phyloP scores from a whole-genome alignment of 371 early-diverging fungal genomes.

The Actinomortierella ambigua region DNA sequence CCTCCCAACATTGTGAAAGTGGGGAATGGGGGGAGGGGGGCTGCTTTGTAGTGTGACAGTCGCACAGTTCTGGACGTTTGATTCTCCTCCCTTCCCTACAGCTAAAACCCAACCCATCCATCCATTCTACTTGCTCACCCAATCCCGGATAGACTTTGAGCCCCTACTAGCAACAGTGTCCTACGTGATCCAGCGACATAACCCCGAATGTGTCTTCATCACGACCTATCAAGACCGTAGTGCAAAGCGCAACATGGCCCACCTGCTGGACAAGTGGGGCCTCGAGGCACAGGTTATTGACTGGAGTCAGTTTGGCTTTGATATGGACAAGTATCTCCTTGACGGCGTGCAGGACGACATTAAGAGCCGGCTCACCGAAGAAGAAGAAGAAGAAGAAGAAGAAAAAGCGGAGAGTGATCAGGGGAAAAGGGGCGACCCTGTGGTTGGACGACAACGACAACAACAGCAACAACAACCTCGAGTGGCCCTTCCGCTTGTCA shows the following conservation, averaged over 20 bases:
- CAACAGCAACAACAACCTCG: conserved; percentile 10
- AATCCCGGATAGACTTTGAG: conserved; percentile 52
- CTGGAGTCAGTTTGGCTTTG: conserved; percentile 51
- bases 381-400: conserved; percentile 7
- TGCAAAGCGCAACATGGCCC: conserved; percentile 59
- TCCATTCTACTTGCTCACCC: background rate
- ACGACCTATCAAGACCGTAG: conserved; percentile 64
- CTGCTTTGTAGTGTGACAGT: no score
- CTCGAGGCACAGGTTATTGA: conserved; percentile 50
- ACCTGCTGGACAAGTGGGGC: conserved; percentile 57
- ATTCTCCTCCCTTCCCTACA: background rate
- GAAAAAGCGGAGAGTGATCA: conserved; percentile 32
- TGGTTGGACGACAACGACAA: conserved; percentile 8
- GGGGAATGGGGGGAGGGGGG: no score
- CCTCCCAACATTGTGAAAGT: no score
- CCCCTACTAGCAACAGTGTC: conserved; percentile 54
- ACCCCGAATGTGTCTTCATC: conserved; percentile 52
- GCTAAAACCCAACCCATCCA: background rate
- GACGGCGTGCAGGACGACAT: conserved; percentile 6
- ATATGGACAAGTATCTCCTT: conserved; percentile 47
- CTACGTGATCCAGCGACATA: conserved; percentile 54
- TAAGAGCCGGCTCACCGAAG: conserved; percentile 1
- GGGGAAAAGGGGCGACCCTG: conserved; percentile 32
- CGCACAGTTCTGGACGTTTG: no score
- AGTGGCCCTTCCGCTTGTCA: conserved; percentile 12